Evolutionary conservation across 768 basidiomycete species (phyloP), one percentile per base, ranked within the genome.

Genomic region (Serendipita indica): DNA sequence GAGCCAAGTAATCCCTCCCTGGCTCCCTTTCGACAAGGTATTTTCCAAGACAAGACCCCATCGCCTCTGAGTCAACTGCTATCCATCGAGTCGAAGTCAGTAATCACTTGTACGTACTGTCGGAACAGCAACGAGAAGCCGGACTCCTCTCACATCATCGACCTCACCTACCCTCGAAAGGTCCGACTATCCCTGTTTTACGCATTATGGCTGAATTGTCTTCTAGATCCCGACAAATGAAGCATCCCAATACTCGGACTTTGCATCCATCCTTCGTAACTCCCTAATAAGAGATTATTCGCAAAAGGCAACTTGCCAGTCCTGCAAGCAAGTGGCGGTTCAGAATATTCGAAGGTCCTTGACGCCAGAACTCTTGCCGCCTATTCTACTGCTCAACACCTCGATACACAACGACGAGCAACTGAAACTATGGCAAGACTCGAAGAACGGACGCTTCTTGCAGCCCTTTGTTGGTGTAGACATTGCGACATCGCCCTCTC

Each of bases 31-130:
- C 62, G 57, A 60, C 60, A 37, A 65, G 63, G 63, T 14, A 61
- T 66, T 57, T 28, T 56, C 27, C 4, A 45, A 2, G 64, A 65
- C n/a, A 71, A 76, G 3, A 71, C 74, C 2, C 74, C 81, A 2
- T 80, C 90, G 3, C 87, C 89, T 1, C 76, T 97, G 18, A 87
- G 89, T 1, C 92, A 98, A 65, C 72, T 97, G 0, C 70, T 93
- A 33, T 89, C 89, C 2, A 76, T 97, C 49, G 79, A 85, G 61
- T 82, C 84, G 7, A 83, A 79, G 66, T 93, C 83, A 46, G 70
- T 83, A 45, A 82, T 84, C 39, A 78, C 78, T 1, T 98, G 96
- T 68, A 69, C 75, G 63, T 79, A 73, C 62, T 98, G 96, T 71
- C 80, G 83, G 59, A 75, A 77, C 3, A 74, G 80, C 13, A 74